Evolutionary conservation across 495 filamentous ascomycete genomes (phyloP).

Genomic region (Ascodesmis nigricans): DNA sequence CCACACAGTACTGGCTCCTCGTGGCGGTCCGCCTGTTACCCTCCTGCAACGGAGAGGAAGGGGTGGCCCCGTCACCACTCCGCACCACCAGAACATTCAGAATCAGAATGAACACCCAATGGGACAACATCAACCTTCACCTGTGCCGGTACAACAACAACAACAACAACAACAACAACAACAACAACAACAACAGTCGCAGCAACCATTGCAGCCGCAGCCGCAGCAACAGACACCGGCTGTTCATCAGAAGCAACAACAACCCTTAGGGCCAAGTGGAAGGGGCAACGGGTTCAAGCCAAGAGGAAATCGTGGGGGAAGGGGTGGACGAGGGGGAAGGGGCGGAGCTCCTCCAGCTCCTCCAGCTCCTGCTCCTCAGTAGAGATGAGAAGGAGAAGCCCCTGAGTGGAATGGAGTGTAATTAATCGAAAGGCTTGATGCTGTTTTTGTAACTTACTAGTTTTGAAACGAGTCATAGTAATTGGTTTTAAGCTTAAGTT

Average conservation of each 20-base stretch:
- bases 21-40: constrained; percentile 22
- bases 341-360: not conserved
- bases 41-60: constrained; percentile 10
- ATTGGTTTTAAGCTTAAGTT: too few relatives aligned
- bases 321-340: not conserved
- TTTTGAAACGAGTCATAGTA: too few relatives aligned
- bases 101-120: too few relatives aligned
- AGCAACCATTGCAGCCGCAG: not conserved
- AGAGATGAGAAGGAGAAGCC: too few relatives aligned
- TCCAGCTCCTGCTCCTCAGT: not conserved
- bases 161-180: not conserved
- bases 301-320: constrained; percentile 2
- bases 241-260: constrained; percentile 1
- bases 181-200: not conserved
- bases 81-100: not conserved
- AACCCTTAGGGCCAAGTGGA: not conserved
- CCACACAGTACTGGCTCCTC: constrained; percentile 9
- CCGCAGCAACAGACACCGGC: constrained; percentile 1
- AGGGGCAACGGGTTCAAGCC: not conserved
- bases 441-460: too few relatives aligned
- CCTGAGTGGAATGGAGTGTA: too few relatives aligned
- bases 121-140: too few relatives aligned
- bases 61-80: constrained; percentile 8
- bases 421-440: too few relatives aligned
- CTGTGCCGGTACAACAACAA: not conserved